Evolutionary conservation across 2,329 filamentous ascomycete species (phyloP), one percentile per base, ranked within the genome.

Genomic region (Chrysoporthe cubensis): DNA sequence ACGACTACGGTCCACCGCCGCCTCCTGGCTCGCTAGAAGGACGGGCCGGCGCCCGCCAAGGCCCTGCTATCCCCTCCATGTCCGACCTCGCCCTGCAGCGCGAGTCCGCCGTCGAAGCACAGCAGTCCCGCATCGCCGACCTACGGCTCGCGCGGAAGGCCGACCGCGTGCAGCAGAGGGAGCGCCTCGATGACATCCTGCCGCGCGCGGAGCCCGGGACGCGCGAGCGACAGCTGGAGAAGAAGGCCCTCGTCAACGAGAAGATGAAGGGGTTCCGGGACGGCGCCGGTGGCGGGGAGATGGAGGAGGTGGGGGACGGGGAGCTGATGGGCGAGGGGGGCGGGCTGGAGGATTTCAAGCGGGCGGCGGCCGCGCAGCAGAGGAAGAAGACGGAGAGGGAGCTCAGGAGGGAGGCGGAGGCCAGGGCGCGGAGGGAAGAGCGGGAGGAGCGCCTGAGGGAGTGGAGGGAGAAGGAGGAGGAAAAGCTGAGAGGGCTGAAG

Each of bases 201-300:
- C 94, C 95, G 0, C 91, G 93, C 13, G 93, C 95, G 0, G 93
- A 96, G 69, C 82, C 94, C 0, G 94, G 94, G 0, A 92, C 91
- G 0, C 89, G 90, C 58, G 95, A 97, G 80, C 89, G 95, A 13
- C 87, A 89, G 74, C 84, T 98, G 0, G 95, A 99, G 81, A 97
- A 97, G 85, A 90, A 90, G 71, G 86, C 85, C 44, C 91, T 91
- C 70, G 82, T 87, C 5, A 91, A 91, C 42, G 89, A 90, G 7
- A 88, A 90, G 72, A 90, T 96, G 82, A 87, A 88, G 37, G 85
- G 87, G 13, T 97, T 97, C 75, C 81, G 88, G 67, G 84, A 94
- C 71, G 88, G 85, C 0, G 84, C 74, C 63, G 82, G 78, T 0
- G 84, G 74, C 78, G 71, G 56, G 42, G 59, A 61, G 11, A 64